phyloP scores from a whole-genome alignment of 768 basidiomycete genomes.

The Tricholoma furcatifolium region DNA sequence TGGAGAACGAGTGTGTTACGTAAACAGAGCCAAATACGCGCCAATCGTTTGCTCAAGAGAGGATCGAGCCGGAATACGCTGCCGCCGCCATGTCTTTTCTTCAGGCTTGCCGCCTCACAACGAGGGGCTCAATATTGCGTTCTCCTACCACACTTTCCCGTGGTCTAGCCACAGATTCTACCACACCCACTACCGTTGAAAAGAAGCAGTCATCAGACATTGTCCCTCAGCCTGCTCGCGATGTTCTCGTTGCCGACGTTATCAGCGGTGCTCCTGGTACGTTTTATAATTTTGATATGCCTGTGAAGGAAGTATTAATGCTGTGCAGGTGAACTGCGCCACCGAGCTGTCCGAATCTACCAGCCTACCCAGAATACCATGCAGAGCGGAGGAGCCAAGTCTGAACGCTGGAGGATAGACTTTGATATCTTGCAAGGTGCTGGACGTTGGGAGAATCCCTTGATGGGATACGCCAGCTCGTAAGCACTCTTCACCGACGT shows the following conservation, averaged over 20 bases:
- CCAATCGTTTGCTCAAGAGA: background rate
- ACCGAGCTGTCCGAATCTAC: conserved; percentile 88
- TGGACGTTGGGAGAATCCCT: conserved; percentile 95
- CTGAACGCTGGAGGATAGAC: conserved; percentile 90
- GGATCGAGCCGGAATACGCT: conserved; percentile 8
- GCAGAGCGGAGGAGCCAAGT: conserved; percentile 88
- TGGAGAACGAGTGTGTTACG: background rate
- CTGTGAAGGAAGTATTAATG: background rate
- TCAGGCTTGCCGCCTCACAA: conserved; percentile 37
- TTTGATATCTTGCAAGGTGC: conserved; percentile 89
- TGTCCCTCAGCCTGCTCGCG: conserved; percentile 46
- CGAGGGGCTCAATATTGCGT: conserved; percentile 20
- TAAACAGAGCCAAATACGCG: conserved; percentile 11
- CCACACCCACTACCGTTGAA: conserved; percentile 24
- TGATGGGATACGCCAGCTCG: conserved; percentile 98
- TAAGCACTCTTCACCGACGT: conserved; percentile 38
- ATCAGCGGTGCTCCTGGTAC: conserved; percentile 86
- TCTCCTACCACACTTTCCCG: conserved; percentile 23
- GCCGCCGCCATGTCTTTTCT: conserved; percentile 51
- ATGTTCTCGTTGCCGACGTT: conserved; percentile 75
- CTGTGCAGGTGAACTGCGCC: conserved; percentile 70
- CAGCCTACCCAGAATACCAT: conserved; percentile 93
- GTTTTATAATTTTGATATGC: conserved; percentile 17
- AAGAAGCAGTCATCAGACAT: conserved; percentile 36
- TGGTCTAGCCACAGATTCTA: conserved; percentile 29